phyloP scores from a whole-genome alignment of 148 eudicot genomes.

The Cornus kousa region DNA sequence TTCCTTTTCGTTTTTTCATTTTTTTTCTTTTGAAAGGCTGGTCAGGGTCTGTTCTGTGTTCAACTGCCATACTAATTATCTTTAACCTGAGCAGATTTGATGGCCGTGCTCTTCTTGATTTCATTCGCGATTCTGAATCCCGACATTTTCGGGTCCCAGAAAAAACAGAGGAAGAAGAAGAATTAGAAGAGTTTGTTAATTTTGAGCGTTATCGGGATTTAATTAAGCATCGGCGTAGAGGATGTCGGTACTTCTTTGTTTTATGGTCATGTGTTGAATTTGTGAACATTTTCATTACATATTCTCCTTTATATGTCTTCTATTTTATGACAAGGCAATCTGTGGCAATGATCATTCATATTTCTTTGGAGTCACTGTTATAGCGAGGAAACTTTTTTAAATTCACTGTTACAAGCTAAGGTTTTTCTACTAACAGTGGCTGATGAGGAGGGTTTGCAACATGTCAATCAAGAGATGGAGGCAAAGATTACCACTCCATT shows the following conservation, averaged over 20 bases:
- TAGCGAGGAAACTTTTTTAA: constrained; percentile 3
- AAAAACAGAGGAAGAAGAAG: constrained; percentile 94
- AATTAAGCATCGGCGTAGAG: constrained; percentile 88
- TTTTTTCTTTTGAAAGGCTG: not conserved
- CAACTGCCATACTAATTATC: constrained; percentile 4
- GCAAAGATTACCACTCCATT: constrained; percentile 71
- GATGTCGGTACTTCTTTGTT: constrained; percentile 99
- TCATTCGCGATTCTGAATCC: constrained; percentile 83
- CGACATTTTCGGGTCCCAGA: constrained; percentile 61
- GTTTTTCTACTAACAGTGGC: constrained; percentile 56
- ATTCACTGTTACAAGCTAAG: constrained; percentile 31
- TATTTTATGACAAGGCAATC: constrained; percentile 14
- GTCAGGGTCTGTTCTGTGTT: not conserved
- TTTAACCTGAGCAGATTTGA: constrained; percentile 67
- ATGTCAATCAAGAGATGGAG: constrained; percentile 90
- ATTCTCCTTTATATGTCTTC: not conserved
- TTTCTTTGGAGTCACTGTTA: constrained; percentile 16
- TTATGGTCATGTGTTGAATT: constrained; percentile 39
- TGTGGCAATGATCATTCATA: constrained; percentile 17
- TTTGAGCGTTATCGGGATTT: constrained; percentile 99
- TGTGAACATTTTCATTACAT: constrained; percentile 11
- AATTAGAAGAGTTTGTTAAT: constrained; percentile 98
- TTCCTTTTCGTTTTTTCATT: not conserved
- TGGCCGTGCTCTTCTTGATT: constrained; percentile 98
- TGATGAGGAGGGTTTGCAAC: constrained; percentile 90